phyloP scores from a whole-genome alignment of 1,284 basidiomycete genomes.

The Termitomyces sp. region DNA sequence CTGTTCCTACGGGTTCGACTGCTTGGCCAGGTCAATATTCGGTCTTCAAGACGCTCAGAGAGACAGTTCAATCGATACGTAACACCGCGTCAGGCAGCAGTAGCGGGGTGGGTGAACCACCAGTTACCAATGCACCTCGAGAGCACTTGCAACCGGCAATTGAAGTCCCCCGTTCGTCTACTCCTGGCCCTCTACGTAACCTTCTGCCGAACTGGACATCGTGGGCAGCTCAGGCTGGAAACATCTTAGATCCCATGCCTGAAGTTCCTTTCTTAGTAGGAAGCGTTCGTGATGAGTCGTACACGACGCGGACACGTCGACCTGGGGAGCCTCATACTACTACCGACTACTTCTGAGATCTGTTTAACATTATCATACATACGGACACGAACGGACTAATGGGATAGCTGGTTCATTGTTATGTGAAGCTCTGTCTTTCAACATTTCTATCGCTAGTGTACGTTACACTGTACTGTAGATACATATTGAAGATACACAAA shows the following conservation, averaged over 20 bases:
- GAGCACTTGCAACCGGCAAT: constrained; percentile 5
- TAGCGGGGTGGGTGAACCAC: constrained; percentile 5
- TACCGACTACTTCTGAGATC: constrained; percentile 16
- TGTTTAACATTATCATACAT: neutral
- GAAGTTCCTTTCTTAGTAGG: constrained; percentile 27
- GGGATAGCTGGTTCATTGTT: neutral
- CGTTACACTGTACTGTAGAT: neutral
- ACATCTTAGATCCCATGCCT: constrained; percentile 20
- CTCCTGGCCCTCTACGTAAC: constrained; percentile 13
- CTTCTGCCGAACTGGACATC: constrained; percentile 26
- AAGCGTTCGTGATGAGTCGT: constrained; percentile 31
- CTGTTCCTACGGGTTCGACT: constrained; percentile 14
- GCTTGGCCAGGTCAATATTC: constrained; percentile 38
- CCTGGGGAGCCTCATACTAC: constrained; percentile 15
- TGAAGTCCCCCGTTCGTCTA: constrained; percentile 2
- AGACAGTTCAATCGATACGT: constrained; percentile 46
- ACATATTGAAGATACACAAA: too few species aligned
- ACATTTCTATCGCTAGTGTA: neutral
- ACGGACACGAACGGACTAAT: neutral
- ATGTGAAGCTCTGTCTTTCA: neutral
- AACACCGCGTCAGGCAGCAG: constrained; percentile 18
- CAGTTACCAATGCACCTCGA: constrained; percentile 11
- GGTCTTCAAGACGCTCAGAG: constrained; percentile 48
- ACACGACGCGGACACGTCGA: constrained; percentile 20
- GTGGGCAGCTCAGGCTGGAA: constrained; percentile 25